A percentile compares a stretch with the other conserved stretches of the same genome.
phyloP scores from a whole-genome alignment of 2,329 filamentous ascomycete species.

The Arthrobotrys conoides region DNA sequence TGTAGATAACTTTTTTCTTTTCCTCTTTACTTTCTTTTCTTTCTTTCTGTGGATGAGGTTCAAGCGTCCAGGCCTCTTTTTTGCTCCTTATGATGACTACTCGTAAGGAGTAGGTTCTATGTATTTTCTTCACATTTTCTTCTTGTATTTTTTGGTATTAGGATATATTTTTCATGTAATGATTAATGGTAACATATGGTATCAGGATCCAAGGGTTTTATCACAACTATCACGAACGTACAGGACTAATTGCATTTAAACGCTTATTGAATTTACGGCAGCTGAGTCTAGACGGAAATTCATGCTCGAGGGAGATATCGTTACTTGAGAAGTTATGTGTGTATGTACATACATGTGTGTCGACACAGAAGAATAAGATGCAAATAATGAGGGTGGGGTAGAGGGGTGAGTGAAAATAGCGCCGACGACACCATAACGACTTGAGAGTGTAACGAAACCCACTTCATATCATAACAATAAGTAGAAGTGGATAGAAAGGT shows the following conservation, averaged over 20 bases:
- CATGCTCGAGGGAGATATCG: neutral
- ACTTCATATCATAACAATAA: neutral
- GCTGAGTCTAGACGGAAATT: neutral
- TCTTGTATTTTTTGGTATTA: neutral
- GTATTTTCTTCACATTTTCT: neutral
- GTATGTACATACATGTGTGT: neutral
- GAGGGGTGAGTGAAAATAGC: neutral
- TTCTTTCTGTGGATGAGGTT: neutral
- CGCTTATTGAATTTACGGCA: neutral
- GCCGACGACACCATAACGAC: neutral
- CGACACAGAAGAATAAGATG: too few species aligned
- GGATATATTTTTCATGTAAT: conserved; percentile 24
- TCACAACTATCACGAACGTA: too few species aligned
- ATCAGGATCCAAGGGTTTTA: neutral
- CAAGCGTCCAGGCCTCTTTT: conserved; percentile 2
- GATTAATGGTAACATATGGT: conserved; percentile 22
- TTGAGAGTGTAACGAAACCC: neutral
- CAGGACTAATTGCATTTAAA: too few species aligned
- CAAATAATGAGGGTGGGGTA: too few species aligned
- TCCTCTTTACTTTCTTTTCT: conserved; percentile 1
- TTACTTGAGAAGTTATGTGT: neutral
- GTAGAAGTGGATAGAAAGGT: neutral
- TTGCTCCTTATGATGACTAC: conserved; percentile 26
- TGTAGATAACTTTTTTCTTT: conserved; percentile 41
- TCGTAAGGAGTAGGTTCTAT: neutral